Conservation (phyloP, 371 early-diverging fungal species). For the Apophysomyces elegans region DNA sequence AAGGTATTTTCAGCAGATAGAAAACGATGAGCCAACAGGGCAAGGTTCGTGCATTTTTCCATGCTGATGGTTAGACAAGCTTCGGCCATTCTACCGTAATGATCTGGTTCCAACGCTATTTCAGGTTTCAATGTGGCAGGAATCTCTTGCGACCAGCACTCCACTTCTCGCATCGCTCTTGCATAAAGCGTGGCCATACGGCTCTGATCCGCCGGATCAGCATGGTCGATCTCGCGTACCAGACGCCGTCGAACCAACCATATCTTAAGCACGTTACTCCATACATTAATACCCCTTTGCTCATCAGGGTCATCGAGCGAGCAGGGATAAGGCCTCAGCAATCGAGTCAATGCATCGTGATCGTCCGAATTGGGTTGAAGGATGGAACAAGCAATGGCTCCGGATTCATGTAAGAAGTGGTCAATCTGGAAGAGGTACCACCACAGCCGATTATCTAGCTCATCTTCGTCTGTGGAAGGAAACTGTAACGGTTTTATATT, state of each 20-base stretch:
- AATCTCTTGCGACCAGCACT: conserved; percentile 14
- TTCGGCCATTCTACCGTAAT: conserved; percentile 20
- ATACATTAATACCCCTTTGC: conserved; percentile 23
- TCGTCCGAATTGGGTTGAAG: conserved; percentile 33
- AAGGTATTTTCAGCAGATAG: conserved; percentile 11
- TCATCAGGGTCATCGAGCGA: conserved; percentile 35
- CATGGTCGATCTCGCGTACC: conserved; percentile 20
- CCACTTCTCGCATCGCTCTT: conserved; percentile 15
- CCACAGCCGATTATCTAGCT: conserved; percentile 33
- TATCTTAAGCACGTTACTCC: conserved; percentile 32
- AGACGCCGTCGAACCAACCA: conserved; percentile 33
- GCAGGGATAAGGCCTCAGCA: conserved; percentile 28
- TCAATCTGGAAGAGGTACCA: conserved; percentile 42
- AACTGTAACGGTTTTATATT: conserved; percentile 20
- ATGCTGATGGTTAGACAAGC: conserved; percentile 23
- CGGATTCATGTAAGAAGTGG: conserved; percentile 32
- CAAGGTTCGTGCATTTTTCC: conserved; percentile 34
- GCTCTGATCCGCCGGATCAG: conserved; percentile 16
- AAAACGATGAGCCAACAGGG: conserved; percentile 23
- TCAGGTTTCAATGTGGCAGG: conserved; percentile 21
- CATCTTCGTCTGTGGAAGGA: conserved; percentile 15
- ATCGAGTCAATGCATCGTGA: conserved; percentile 21
- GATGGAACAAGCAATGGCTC: conserved; percentile 28
- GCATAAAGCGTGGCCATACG: conserved; percentile 16
- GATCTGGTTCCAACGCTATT: conserved; percentile 9